Evolutionary conservation across 306 rosid species (phyloP).

Genomic region (Neltuma alba): DNA sequence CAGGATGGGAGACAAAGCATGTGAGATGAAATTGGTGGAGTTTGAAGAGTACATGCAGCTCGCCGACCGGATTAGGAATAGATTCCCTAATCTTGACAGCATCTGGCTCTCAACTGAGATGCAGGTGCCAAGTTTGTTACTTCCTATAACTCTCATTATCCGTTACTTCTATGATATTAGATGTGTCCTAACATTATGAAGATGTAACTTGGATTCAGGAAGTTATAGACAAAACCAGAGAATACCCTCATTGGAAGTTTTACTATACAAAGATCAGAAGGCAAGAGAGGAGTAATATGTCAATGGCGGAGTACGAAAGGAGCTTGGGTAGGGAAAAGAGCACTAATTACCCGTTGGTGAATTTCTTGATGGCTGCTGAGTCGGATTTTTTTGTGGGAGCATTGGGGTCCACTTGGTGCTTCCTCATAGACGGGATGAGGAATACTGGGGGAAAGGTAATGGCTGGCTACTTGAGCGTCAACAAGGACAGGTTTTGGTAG

Average conservation of each 20-base stretch:
- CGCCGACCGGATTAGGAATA: slow-evolving; percentile 61
- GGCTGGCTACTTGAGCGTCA: slow-evolving; percentile 92
- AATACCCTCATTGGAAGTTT: slow-evolving; percentile 66
- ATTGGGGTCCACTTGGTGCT: slow-evolving; percentile 94
- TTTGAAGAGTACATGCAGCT: slow-evolving; percentile 79
- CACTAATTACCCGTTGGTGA: slow-evolving; percentile 84
- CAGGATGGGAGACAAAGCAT: slow-evolving; percentile 89
- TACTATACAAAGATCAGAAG: slow-evolving; percentile 68
- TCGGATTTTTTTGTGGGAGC: slow-evolving; percentile 89
- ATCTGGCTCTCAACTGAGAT: slow-evolving; percentile 86
- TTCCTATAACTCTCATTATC: background rate
- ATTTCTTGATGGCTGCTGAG: slow-evolving; percentile 91
- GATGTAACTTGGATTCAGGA: slow-evolving; percentile 48
- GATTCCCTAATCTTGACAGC: slow-evolving; percentile 67
- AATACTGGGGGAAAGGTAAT: slow-evolving; percentile 92
- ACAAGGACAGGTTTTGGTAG: slow-evolving; percentile 94
- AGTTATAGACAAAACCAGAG: slow-evolving; percentile 62
- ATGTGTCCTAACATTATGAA: background rate
- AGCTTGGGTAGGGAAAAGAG: slow-evolving; percentile 80
- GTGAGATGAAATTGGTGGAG: slow-evolving; percentile 83
- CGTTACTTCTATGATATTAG: background rate
- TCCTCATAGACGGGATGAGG: slow-evolving; percentile 93
- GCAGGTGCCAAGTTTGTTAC: no score
- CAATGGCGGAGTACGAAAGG: slow-evolving; percentile 78
- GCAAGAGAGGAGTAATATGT: slow-evolving; percentile 55